Evolutionary conservation across 371 early-diverging fungal genomes (phyloP).

Genomic region (Rhizopus sp.): DNA sequence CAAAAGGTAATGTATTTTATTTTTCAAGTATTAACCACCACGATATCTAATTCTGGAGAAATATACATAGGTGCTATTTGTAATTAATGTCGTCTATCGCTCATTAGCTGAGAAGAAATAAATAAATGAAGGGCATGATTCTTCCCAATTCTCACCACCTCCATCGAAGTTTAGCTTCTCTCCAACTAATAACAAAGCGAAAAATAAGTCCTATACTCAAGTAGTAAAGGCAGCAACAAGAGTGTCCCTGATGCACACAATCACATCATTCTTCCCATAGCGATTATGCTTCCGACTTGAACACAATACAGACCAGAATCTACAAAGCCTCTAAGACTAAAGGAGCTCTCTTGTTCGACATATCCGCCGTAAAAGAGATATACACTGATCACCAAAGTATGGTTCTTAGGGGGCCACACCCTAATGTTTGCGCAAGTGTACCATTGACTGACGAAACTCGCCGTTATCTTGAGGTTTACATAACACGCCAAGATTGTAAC

Average conservation of each 20-base stretch:
- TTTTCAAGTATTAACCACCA: too few species aligned
- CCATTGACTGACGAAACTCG: background rate
- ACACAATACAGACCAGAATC: constrained; percentile 4
- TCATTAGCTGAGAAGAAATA: too few species aligned
- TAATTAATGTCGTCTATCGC: too few species aligned
- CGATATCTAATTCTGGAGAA: too few species aligned
- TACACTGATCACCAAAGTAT: constrained; percentile 13
- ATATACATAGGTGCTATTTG: too few species aligned
- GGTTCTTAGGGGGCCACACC: constrained; percentile 6
- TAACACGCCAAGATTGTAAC: background rate
- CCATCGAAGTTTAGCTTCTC: background rate
- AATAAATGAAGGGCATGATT: too few species aligned
- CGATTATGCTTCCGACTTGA: background rate
- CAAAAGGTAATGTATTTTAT: too few species aligned
- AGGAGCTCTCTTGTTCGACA: constrained; percentile 7
- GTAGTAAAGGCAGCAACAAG: background rate
- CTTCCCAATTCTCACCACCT: background rate
- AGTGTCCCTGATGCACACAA: background rate
- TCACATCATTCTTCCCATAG: background rate
- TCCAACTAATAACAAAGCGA: background rate
- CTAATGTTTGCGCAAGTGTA: background rate
- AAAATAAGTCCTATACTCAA: background rate
- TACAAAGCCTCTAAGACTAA: background rate
- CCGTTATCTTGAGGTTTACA: constrained; percentile 1
- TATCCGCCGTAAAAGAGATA: background rate